Conservation (phyloP, 78 protist genomes). For the Dictyostelium citrinum region DNA sequence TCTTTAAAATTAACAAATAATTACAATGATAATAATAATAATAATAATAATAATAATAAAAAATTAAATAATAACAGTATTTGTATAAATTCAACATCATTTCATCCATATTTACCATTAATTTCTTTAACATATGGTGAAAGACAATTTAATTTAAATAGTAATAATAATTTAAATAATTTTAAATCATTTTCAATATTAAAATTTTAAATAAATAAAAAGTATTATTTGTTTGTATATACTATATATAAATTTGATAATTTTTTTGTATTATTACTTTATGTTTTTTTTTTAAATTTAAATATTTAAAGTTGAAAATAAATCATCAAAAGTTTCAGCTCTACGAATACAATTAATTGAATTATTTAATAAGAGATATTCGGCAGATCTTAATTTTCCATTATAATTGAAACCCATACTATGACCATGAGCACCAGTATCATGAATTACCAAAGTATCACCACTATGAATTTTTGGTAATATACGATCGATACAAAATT, state of each 20-base stretch:
- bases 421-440: slow-evolving; percentile 76
- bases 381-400: slow-evolving; percentile 70
- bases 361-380: slow-evolving; percentile 6
- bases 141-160: slow-evolving; percentile 28
- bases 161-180: background rate
- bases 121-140: slow-evolving; percentile 19
- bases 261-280: background rate
- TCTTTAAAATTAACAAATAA: background rate
- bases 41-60: background rate
- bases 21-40: background rate
- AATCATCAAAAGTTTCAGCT: slow-evolving; percentile 70
- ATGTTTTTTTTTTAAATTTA: background rate
- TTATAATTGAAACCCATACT: slow-evolving; percentile 75
- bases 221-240: no score
- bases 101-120: slow-evolving; percentile 20
- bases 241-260: no score
- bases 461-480: slow-evolving; percentile 19
- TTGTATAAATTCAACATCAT: slow-evolving; percentile 2
- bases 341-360: slow-evolving; percentile 32
- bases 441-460: slow-evolving; percentile 44
- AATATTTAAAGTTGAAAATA: slow-evolving; percentile 42
- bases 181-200: background rate
- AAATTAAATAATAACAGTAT: no score
- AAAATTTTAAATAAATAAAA: background rate
- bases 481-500: slow-evolving; percentile 33